phyloP scores from a whole-genome alignment of 2,329 filamentous ascomycete genomes.

The Fusarium xylarioides region DNA sequence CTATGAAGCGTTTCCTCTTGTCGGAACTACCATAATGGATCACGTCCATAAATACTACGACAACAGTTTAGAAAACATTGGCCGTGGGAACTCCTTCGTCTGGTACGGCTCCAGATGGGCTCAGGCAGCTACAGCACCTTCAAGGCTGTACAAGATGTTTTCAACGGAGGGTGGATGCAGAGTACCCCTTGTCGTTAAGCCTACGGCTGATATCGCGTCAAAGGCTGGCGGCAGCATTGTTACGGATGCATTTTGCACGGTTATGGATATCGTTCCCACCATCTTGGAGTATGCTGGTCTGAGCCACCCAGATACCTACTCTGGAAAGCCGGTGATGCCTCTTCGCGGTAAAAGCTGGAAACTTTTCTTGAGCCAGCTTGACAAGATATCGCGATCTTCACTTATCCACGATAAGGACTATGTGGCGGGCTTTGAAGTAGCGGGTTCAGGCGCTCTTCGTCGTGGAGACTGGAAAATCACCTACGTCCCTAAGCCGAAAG shows the following conservation, averaged over 20 bases:
- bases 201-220: neutral
- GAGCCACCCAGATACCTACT: slow-evolving; percentile 44
- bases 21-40: neutral
- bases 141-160: neutral
- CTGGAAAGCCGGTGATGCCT: neutral
- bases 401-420: slow-evolving; percentile 49
- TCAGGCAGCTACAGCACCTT: neutral
- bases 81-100: neutral
- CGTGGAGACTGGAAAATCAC: slow-evolving; percentile 66
- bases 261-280: slow-evolving; percentile 60
- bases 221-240: neutral
- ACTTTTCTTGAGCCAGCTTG: neutral
- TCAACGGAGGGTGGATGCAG: neutral
- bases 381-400: neutral
- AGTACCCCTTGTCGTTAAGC: neutral
- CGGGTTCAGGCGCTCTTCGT: slow-evolving; percentile 61
- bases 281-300: slow-evolving; percentile 52
- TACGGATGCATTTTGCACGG: slow-evolving; percentile 44
- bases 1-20: neutral
- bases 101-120: neutral
- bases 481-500: slow-evolving; percentile 60
- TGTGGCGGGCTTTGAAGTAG: slow-evolving; percentile 65
- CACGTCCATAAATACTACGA: neutral
- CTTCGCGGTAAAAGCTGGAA: slow-evolving; percentile 19
- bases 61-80: neutral